Evolutionary conservation across 2,329 filamentous ascomycete genomes (phyloP), one percentile per base, ranked within the genome.

Genomic region (Setomelanomma holmii): DNA sequence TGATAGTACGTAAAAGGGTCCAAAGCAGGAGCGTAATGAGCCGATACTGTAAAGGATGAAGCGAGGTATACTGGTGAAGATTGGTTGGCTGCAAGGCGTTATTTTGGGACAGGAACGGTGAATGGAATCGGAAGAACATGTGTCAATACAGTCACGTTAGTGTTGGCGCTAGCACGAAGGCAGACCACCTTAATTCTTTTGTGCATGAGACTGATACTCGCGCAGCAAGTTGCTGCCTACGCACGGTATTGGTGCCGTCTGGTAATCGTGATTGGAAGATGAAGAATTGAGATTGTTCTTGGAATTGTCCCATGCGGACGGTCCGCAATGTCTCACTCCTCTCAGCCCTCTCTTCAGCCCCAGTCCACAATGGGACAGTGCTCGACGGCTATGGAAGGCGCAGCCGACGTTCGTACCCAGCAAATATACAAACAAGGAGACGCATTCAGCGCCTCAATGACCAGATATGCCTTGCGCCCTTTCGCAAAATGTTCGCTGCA

Each of bases 141-240:
- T 27, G 30, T 40, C 23, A 33, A 38, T 19, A 19, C 21, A n/a
- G 16, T 21, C 20, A 16, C 34, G 33, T 20, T 45, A 45, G 33
- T 12, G 33, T n/a, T 20, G 5, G 19, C 5, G n/a, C 49, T 33
- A 51, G 24, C 11, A 24, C 24, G 7, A 23, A 42, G 19, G 12
- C 11, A 39, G 42, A 41, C 35, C 41, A 46, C 49, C 38, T 46
- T 46, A 51, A 51, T 42, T 46, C 49, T 45, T 55, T 40, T 19
- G 30, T 47, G 40, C 51, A 40, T 49, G 45, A 21, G 14, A 35
- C 39, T 8, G 47, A 45, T 17, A 19, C 33, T 27, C 19, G 22
- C 40, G 16, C 39, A 30, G 24, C 4, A 19, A 23, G 27, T 34
- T 16, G 33, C 34, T 39, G 22, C 35, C 23, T 40, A 22, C 38